Conservation (phyloP, 2,329 filamentous ascomycete genomes). For the Neopestalotiopsis rosae region DNA sequence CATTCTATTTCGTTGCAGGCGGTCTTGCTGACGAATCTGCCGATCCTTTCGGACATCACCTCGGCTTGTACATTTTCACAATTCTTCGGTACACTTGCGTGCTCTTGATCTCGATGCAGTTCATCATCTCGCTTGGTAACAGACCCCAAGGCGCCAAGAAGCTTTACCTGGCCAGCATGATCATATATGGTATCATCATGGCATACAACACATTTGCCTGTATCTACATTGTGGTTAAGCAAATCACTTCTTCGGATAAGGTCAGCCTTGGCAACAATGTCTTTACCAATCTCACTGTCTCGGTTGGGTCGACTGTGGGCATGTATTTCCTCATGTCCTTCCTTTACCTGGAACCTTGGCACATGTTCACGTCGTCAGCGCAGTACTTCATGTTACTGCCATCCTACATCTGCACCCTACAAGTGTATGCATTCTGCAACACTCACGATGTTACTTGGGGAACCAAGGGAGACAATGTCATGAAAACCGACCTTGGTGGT, state of each 20-base stretch:
- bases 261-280: slow-evolving; percentile 80
- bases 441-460: slow-evolving; percentile 99
- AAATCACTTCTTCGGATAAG: slow-evolving; percentile 62
- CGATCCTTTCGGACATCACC: slow-evolving; percentile 90
- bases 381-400: slow-evolving; percentile 96
- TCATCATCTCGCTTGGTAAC: slow-evolving; percentile 95
- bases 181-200: slow-evolving; percentile 95
- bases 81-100: slow-evolving; percentile 85
- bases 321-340: slow-evolving; percentile 97
- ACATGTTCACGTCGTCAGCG: slow-evolving; percentile 91
- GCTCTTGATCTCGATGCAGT: slow-evolving; percentile 90
- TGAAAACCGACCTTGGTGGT: slow-evolving; percentile 88
- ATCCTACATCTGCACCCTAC: slow-evolving; percentile 93
- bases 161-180: slow-evolving; percentile 86
- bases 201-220: slow-evolving; percentile 89
- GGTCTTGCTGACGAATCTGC: slow-evolving; percentile 79
- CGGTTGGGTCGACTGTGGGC: slow-evolving; percentile 85
- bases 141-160: slow-evolving; percentile 92
- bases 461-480: slow-evolving; percentile 96
- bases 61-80: slow-evolving; percentile 84
- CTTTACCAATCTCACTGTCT: slow-evolving; percentile 94
- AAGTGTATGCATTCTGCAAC: slow-evolving; percentile 99
- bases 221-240: slow-evolving; percentile 86
- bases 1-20: slow-evolving; percentile 97
- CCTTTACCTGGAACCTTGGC: slow-evolving; percentile 97